Base-by-base conservation (phyloP, 2,329 filamentous ascomycete species). In the Diaporthe aspalathi region DNA sequence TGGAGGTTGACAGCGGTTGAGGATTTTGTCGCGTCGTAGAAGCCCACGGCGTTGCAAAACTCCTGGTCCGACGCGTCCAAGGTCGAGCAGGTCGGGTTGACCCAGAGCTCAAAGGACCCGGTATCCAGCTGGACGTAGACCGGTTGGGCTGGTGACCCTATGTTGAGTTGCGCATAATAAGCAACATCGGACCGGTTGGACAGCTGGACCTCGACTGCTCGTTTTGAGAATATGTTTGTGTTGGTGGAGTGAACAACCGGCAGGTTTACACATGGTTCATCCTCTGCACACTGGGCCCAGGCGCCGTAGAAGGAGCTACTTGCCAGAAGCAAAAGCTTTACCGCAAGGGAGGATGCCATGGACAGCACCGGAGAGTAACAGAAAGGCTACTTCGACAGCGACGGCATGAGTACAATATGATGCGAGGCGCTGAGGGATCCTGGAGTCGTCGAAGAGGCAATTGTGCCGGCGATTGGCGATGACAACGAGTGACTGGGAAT, bases 51-150 rank as follows among this genome's bases (percentile, higher is more conserved):
- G 17, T 80, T 74, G 77, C 86, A 88, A 75, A 88, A 87, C 40
- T 73, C 77, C 24, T 79, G 75, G 73, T 87, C 84, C 5, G 81
- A 74, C 0, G 76, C 74, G 9, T 77, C 73, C 20, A 92, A 81
- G 1, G 77, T 77, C 9, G 85, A 87, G 75, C 86, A 89, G 63
- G 86, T 84, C 0, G 89, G 86, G 76, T 94, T 93, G 8, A 89
- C 85, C 88, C 88, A 90, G 40, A 90, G 81, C 80, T 90, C 88
- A 74, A 88, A 89, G 12, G 87, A 89, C 56, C 88, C 87, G 0
- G 88, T 90, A 76, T 90, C 88, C 68, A 90, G 78, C 76, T 89
- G 87, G 14, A 88, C 86, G 70, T 82, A 86, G 65, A 89, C 83
- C 2, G 82, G 76, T 73, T 90, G 88, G 1, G 84, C 79, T 17